These are phyloP conservation scores for Boletus rubropictus DNA, from an alignment of 768 basidiomycete genomes.

Conservation along the genomic window DNA sequence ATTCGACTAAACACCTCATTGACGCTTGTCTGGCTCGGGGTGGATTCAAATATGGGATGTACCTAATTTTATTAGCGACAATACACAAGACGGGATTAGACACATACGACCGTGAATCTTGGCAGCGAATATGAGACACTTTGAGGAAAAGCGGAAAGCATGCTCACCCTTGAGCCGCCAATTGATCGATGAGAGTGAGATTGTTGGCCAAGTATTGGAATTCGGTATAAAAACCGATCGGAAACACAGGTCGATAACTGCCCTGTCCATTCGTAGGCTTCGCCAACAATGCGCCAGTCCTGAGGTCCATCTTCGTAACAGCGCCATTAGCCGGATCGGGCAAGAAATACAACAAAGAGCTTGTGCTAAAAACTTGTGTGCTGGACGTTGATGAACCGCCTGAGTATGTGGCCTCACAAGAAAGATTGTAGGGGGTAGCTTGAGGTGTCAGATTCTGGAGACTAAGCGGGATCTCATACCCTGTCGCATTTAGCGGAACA, in stretches of 20 bases:
- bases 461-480: conserved; percentile 43
- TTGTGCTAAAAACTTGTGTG: conserved; percentile 38
- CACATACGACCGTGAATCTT: conserved; percentile 29
- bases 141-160: not conserved
- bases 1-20: conserved; percentile 55
- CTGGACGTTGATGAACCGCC: conserved; percentile 28
- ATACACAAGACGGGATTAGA: not conserved
- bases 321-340: conserved; percentile 43
- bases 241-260: conserved; percentile 46
- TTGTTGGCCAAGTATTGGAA: conserved; percentile 27
- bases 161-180: conserved; percentile 26
- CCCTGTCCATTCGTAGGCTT: conserved; percentile 44
- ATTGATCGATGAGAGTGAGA: conserved; percentile 26
- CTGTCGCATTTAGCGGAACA: conserved; percentile 49
- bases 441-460: conserved; percentile 42
- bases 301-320: conserved; percentile 55
- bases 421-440: conserved; percentile 23
- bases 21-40: conserved; percentile 43
- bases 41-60: conserved; percentile 65
- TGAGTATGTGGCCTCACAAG: conserved; percentile 25
- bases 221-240: conserved; percentile 41
- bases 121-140: not conserved
- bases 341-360: conserved; percentile 42
- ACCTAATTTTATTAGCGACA: conserved; percentile 35
- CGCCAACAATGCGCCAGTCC: conserved; percentile 51